Conservation (phyloP, 306 rosid genomes). For the Alnus glutinosa region DNA sequence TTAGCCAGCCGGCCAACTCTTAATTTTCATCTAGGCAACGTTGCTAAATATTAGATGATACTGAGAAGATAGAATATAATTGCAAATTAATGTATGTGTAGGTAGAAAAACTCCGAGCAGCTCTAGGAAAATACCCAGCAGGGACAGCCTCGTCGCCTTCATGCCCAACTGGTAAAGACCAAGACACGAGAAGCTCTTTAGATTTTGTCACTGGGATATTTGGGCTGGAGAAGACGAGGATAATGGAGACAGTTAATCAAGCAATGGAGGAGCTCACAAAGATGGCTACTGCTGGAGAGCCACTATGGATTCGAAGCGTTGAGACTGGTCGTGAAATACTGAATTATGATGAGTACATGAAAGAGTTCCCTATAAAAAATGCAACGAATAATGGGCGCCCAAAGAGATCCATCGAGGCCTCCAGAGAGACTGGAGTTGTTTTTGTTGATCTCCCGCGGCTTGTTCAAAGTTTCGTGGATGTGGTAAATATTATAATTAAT, state of each 20-base stretch:
- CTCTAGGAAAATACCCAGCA: conserved; percentile 53
- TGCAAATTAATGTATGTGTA: conserved; percentile 1
- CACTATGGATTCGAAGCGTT: conserved; percentile 84
- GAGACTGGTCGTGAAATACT: conserved; percentile 90
- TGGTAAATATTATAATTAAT: conserved; percentile 40
- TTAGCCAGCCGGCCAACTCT: no score
- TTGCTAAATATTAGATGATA: no score
- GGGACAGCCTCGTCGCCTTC: conserved; percentile 74
- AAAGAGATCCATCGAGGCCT: conserved; percentile 85
- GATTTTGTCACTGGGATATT: conserved; percentile 89
- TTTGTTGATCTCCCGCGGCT: conserved; percentile 77
- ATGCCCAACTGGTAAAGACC: conserved; percentile 65
- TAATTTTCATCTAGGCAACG: no score
- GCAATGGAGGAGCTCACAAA: conserved; percentile 78
- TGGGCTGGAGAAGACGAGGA: conserved; percentile 78
- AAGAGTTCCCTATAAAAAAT: conserved; percentile 52
- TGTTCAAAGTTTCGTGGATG: conserved; percentile 78
- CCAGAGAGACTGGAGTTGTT: conserved; percentile 73
- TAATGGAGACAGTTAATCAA: conserved; percentile 70
- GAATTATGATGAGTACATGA: conserved; percentile 81
- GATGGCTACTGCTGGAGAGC: conserved; percentile 77
- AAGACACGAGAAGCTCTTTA: conserved; percentile 74
- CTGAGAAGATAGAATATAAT: no score
- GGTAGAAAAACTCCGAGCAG: conserved; percentile 77
- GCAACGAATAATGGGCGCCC: conserved; percentile 33